Base-by-base conservation (phyloP, 352 stramenopile genomes). In the Globisporangium solare region DNA sequence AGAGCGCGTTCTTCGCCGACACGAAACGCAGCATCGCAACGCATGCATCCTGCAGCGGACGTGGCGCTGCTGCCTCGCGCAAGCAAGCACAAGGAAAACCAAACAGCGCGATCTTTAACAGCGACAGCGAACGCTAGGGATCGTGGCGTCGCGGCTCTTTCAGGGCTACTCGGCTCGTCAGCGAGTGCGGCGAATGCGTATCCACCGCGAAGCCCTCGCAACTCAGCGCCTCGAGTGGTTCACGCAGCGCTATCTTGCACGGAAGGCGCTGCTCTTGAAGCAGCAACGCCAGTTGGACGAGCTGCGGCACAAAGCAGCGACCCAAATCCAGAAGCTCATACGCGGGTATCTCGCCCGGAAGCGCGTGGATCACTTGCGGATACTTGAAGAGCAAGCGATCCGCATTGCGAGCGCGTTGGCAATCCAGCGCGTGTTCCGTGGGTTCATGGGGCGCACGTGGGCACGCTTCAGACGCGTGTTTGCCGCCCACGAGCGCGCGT, bases 401-500 rank as follows among this genome's bases (percentile, higher is more conserved):
- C 68, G 64, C 3, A 56, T 73, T n/a, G 80, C 80, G 1, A 83
- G 77, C 31, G 52, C 51, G 0, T 47, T 90, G n/a, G 54, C 55
- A 0, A 82, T 90, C 47, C 77, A 90, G 40, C 70, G 80, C 6
- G 58, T 82, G 0, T 50, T 57, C 6, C 71, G 80, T 1, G 80
- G 77, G 3, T 82, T 76, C n/a, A 48, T 82, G 10, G 76, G 73
- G 0, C 63, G 74, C 8, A 61, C 65, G 22, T 51, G 56, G 3
- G 61, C 63, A 52, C 66, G 67, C 39, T 71, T 67, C 52, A 37
- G 63, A 31, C 63, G 71, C 0, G 45, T 80, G 2, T 66, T 81
- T 22, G 21, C 46, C 2, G 45, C 56, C 1, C 56, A 83, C 4
- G 51, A 63, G n/a, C 63, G 54, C 2, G 73, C 67, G 0, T 78